Percentiles rank a stretch among this genome's conserved stretches.
Conservation (phyloP, 352 stramenopile species). For the Peronosclerospora sorghi region DNA sequence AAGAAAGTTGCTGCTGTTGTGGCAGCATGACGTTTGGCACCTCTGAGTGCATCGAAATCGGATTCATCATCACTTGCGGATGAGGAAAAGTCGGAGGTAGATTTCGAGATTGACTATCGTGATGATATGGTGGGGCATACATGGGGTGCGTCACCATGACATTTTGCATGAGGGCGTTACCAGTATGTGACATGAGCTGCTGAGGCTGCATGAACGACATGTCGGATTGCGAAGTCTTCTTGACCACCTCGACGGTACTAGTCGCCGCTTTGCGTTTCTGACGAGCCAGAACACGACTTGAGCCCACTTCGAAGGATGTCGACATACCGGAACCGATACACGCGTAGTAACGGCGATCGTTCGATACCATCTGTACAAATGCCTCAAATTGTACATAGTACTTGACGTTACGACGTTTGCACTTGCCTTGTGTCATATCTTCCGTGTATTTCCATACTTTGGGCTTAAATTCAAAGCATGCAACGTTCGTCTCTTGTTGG, state of each 20-base stretch:
- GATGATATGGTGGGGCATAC: slow-evolving; percentile 18
- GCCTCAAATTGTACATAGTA: slow-evolving; percentile 86
- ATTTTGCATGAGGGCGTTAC: slow-evolving; percentile 19
- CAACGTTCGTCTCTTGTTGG: slow-evolving; percentile 56
- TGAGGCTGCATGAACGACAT: slow-evolving; percentile 20
- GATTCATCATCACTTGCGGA: slow-evolving; percentile 42
- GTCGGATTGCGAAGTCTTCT: slow-evolving; percentile 19
- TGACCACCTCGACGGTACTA: slow-evolving; percentile 11
- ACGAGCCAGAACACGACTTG: slow-evolving; percentile 65
- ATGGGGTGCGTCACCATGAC: slow-evolving; percentile 24
- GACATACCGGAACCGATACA: slow-evolving; percentile 83
- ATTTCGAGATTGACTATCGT: slow-evolving; percentile 24
- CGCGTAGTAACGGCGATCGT: slow-evolving; percentile 70
- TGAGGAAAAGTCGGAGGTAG: slow-evolving; percentile 42
- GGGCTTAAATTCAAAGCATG: slow-evolving; percentile 81
- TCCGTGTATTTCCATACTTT: slow-evolving; percentile 87
- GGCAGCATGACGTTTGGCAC: slow-evolving; percentile 26
- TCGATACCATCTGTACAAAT: slow-evolving; percentile 62
- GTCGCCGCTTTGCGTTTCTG: slow-evolving; percentile 76
- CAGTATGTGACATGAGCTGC: slow-evolving; percentile 22
- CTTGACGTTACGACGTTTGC: slow-evolving; percentile 81
- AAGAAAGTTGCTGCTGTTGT: neutral
- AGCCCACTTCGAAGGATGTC: slow-evolving; percentile 78
- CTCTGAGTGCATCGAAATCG: slow-evolving; percentile 20
- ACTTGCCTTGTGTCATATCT: slow-evolving; percentile 83